phyloP scores from a whole-genome alignment of 2,329 filamentous ascomycete species.

The Macrophomina tecta region DNA sequence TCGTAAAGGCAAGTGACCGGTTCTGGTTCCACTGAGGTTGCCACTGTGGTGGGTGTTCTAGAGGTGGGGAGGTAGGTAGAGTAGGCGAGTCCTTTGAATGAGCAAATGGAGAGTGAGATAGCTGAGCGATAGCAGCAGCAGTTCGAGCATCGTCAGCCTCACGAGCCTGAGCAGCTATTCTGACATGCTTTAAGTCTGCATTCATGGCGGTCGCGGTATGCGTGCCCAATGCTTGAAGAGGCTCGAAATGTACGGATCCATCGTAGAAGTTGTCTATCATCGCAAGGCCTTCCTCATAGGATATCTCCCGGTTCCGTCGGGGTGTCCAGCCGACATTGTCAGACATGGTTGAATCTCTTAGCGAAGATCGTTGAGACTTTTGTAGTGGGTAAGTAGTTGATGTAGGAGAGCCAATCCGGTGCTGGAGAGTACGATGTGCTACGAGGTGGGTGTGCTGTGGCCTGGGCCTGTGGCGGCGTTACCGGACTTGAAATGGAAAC shows the following conservation, averaged over 20 bases:
- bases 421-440: background rate
- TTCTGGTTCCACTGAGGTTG: background rate
- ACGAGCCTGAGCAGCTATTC: background rate
- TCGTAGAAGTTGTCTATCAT: slow-evolving; percentile 19
- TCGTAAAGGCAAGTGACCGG: background rate
- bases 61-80: slow-evolving; percentile 1
- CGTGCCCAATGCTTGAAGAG: background rate
- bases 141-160: background rate
- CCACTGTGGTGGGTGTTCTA: background rate
- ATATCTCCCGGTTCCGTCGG: background rate
- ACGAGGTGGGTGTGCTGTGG: background rate
- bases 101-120: background rate
- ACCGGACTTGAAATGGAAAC: background rate
- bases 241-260: background rate
- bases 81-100: background rate
- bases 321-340: background rate
- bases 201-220: background rate
- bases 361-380: background rate
- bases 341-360: background rate
- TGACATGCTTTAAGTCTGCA: background rate
- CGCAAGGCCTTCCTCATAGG: slow-evolving; percentile 11
- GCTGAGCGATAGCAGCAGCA: slow-evolving; percentile 1
- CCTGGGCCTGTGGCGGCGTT: background rate
- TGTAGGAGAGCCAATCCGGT: background rate
- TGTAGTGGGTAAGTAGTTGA: too few relatives aligned